Conservation (phyloP, 768 basidiomycete genomes). For the Hygrophorus pudorinus region DNA sequence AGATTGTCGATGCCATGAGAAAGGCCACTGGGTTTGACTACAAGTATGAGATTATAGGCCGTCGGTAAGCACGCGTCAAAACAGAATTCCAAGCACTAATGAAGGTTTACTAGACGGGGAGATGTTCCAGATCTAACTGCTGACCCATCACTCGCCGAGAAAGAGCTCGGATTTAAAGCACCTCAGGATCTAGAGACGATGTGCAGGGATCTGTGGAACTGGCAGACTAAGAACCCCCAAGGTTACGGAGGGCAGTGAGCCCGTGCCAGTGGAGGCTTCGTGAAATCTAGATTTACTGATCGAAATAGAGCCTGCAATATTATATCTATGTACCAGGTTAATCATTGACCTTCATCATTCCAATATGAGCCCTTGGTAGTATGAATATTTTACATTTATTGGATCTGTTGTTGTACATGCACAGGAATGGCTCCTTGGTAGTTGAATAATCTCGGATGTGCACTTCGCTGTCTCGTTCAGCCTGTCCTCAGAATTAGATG, state of each 20-base stretch:
- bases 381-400: too few species aligned
- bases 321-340: too few species aligned
- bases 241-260: conserved; percentile 45
- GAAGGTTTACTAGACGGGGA: conserved; percentile 48
- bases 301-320: too few species aligned
- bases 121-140: conserved; percentile 97
- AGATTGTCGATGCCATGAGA: conserved; percentile 93
- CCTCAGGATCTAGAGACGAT: conserved; percentile 75
- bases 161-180: conserved; percentile 89
- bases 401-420: neutral
- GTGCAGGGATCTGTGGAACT: conserved; percentile 98
- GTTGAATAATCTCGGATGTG: too few species aligned
- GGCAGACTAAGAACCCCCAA: conserved; percentile 87
- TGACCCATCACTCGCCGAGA: conserved; percentile 82
- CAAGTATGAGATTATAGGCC: conserved; percentile 81
- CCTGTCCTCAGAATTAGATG: conserved; percentile 87
- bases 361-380: too few species aligned
- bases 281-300: neutral
- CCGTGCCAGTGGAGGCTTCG: neutral
- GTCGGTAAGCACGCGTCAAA: conserved; percentile 50
- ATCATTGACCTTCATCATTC: too few species aligned
- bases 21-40: conserved; percentile 83
- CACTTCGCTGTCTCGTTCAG: conserved; percentile 22
- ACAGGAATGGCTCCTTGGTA: too few species aligned
- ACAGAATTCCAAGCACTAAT: neutral